These are phyloP conservation scores for Penicillium brevicompactum DNA, from an alignment of 2,329 filamentous ascomycete species.

Conservation along the genomic window DNA sequence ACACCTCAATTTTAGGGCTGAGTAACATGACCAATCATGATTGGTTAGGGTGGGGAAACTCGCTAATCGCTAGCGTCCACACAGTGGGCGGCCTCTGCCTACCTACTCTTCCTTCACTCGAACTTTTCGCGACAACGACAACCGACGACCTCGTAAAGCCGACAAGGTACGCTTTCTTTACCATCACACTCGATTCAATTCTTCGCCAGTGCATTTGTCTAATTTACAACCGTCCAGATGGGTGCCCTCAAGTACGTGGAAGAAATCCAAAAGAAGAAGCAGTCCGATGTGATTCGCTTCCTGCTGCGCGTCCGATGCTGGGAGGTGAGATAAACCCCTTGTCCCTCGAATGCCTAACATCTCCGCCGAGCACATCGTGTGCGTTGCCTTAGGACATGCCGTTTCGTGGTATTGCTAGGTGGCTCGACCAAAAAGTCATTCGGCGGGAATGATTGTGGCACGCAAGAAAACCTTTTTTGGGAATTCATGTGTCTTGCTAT, in stretches of 20 bases:
- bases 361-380: constrained; percentile 39
- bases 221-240: constrained; percentile 62
- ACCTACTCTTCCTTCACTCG: constrained; percentile 31
- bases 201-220: constrained; percentile 16
- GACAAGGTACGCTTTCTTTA: constrained; percentile 44
- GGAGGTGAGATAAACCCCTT: constrained; percentile 68
- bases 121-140: constrained; percentile 46
- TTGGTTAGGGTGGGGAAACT: constrained; percentile 23
- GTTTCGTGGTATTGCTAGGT: constrained; percentile 34
- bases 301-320: constrained; percentile 99
- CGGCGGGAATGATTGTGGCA: constrained; percentile 52
- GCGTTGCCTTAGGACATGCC: constrained; percentile 37
- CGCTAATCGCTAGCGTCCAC: constrained; percentile 46
- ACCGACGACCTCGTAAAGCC: constrained; percentile 46
- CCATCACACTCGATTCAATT: constrained; percentile 2
- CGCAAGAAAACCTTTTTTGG: constrained; percentile 28
- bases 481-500: constrained; percentile 68
- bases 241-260: constrained; percentile 99
- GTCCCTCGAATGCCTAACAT: constrained; percentile 40
- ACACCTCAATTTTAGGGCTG: constrained; percentile 16
- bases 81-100: constrained; percentile 40
- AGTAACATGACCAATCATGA: constrained; percentile 10
- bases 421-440: constrained; percentile 34
- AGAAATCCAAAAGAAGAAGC: constrained; percentile 99
- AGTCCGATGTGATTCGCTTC: constrained; percentile 99